These are phyloP conservation scores for Pseudogymnoascus sp. DNA, from an alignment of 2,329 filamentous ascomycete species.

Conservation along the genomic window DNA sequence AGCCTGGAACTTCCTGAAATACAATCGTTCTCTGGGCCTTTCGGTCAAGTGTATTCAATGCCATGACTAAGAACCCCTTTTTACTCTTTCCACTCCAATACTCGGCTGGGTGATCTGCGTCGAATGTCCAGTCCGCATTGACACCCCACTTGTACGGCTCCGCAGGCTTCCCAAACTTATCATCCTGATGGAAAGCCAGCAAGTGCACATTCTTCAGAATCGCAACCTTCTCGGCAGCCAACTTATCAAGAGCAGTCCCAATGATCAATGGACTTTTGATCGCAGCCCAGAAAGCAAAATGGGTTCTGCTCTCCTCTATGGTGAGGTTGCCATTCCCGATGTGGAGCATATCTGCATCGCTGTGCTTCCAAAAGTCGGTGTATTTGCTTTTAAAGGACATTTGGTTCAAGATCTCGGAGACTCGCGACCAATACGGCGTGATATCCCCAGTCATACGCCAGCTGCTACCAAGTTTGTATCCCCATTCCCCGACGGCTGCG, in stretches of 20 bases:
- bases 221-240: constrained; percentile 25
- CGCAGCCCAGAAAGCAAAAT: constrained; percentile 22
- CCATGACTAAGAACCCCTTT: constrained; percentile 37
- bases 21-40: no score
- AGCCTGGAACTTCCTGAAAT: no score
- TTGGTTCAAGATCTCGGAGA: constrained; percentile 37
- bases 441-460: constrained; percentile 32
- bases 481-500: constrained; percentile 29
- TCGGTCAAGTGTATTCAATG: constrained; percentile 33
- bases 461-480: constrained; percentile 23
- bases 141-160: constrained; percentile 37
- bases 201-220: constrained; percentile 18
- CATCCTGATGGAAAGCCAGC: constrained; percentile 20
- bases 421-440: constrained; percentile 26
- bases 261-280: constrained; percentile 21
- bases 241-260: constrained; percentile 16
- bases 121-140: constrained; percentile 42
- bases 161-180: constrained; percentile 34
- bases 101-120: constrained; percentile 37
- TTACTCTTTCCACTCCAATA: constrained; percentile 39
- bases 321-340: constrained; percentile 19
- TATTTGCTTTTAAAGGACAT: constrained; percentile 38
- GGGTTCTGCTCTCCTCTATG: constrained; percentile 34
- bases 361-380: constrained; percentile 40
- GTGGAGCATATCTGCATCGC: constrained; percentile 30